A percentile compares a stretch with the other conserved stretches of the same genome.
These are phyloP conservation scores for Cladophialophora psammophila DNA, from an alignment of 2,329 filamentous ascomycete species.

Conservation along the genomic window DNA sequence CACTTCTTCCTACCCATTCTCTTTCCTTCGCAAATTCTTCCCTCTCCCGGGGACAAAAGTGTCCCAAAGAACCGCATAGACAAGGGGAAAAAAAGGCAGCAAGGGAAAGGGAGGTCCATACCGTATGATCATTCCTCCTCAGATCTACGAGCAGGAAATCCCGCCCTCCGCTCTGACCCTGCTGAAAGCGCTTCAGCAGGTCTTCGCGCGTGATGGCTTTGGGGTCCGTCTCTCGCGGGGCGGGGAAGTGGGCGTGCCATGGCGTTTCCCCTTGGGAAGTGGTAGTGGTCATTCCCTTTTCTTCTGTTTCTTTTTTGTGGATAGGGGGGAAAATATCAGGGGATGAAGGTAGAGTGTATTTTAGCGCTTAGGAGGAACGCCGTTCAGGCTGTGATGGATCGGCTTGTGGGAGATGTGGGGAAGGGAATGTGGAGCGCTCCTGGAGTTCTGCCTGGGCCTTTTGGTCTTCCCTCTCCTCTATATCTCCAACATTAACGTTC, in stretches of 20 bases:
- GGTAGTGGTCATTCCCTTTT: constrained; percentile 8
- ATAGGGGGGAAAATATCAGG: neutral
- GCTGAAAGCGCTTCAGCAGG: constrained; percentile 49
- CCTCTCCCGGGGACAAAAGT: no score
- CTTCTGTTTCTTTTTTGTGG: neutral
- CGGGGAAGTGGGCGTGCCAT: constrained; percentile 53
- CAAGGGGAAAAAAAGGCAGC: neutral
- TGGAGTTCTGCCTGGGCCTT: no score
- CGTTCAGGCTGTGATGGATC: no score
- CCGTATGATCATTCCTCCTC: constrained; percentile 56
- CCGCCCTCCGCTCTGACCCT: constrained; percentile 41
- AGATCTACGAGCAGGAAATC: constrained; percentile 57
- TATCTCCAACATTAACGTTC: no score
- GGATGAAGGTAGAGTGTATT: neutral
- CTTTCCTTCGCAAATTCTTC: no score
- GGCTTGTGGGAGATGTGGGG: no score
- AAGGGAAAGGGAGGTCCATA: constrained; percentile 38
- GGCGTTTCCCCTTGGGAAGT: constrained; percentile 39
- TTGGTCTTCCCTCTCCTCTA: no score
- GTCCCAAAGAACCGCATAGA: no score
- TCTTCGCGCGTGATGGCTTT: constrained; percentile 45
- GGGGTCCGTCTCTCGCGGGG: constrained; percentile 43
- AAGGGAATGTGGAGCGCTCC: no score
- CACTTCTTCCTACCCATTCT: no score
- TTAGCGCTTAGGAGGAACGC: neutral